phyloP scores from a whole-genome alignment of 164 flowering plant species.

The Chloranthus sessilifolius region DNA sequence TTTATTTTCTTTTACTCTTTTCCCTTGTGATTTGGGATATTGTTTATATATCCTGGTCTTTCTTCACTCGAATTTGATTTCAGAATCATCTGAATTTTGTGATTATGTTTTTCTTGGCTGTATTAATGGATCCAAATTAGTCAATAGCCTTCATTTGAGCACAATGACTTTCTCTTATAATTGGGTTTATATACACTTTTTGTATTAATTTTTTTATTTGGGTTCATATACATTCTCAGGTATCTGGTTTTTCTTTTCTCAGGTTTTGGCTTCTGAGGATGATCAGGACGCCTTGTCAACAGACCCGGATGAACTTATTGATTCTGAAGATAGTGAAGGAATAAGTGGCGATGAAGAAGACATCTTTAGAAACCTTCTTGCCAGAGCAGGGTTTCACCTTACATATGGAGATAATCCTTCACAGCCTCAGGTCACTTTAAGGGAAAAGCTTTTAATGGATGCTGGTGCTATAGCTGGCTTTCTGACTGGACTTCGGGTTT shows the following conservation, averaged over 20 bases:
- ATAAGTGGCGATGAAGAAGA: slow-evolving; percentile 99
- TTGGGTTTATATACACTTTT: no score
- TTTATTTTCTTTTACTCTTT: no score
- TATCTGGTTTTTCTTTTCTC: slow-evolving; percentile 12
- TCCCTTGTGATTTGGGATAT: no score
- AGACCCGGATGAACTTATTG: slow-evolving; percentile 94
- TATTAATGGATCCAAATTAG: no score
- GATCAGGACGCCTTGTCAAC: slow-evolving; percentile 97
- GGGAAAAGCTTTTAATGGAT: slow-evolving; percentile 97
- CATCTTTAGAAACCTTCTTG: slow-evolving; percentile 86
- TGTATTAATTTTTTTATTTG: no score
- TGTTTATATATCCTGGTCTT: no score
- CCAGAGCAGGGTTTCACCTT: slow-evolving; percentile 94
- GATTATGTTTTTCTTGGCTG: no score
- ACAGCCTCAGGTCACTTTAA: slow-evolving; percentile 89
- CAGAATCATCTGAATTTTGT: no score
- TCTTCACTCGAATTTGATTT: no score
- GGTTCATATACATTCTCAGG: no score
- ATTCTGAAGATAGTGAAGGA: slow-evolving; percentile 97
- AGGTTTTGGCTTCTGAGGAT: slow-evolving; percentile 98
- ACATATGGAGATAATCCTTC: slow-evolving; percentile 93
- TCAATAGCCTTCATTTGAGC: no score
- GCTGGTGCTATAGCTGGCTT: slow-evolving; percentile 99
- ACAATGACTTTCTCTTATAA: no score
- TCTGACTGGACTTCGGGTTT: slow-evolving; percentile 94